Percentiles rank a stretch among this genome's conserved stretches.
Evolutionary conservation across 2,329 filamentous ascomycete genomes (phyloP).

Genomic region (Verticillium dahliae): DNA sequence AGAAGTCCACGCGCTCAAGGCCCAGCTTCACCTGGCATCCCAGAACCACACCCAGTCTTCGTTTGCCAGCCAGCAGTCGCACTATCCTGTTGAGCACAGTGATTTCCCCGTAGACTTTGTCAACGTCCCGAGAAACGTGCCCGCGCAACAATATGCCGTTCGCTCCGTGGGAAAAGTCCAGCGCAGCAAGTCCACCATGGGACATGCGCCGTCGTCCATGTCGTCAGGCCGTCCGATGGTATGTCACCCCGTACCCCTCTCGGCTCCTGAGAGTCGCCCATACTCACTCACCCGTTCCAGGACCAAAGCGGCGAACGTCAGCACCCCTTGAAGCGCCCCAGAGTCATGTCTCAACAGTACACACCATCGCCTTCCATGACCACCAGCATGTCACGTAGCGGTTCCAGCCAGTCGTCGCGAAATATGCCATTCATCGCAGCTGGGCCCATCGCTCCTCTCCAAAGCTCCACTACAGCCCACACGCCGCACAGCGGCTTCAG

Average conservation of each 20-base stretch:
- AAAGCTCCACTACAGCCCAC: conserved; percentile 12
- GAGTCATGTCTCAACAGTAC: conserved; percentile 26
- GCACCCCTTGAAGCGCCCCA: conserved; percentile 23
- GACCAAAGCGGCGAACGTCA: conserved; percentile 16
- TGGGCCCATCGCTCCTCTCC: conserved; percentile 25
- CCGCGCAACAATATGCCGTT: conserved; percentile 5
- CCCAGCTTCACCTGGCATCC: conserved; percentile 5
- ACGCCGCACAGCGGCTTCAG: conserved; percentile 22
- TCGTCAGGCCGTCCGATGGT: conserved; percentile 8
- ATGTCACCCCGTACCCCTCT: background rate
- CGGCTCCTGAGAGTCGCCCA: background rate
- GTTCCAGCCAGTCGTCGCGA: conserved; percentile 33
- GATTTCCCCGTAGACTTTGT: conserved; percentile 8
- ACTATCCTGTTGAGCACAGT: conserved; percentile 4
- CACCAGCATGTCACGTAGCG: conserved; percentile 22
- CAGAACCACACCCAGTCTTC: background rate
- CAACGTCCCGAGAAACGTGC: background rate
- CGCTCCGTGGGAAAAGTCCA: conserved; percentile 4
- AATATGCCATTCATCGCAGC: conserved; percentile 31
- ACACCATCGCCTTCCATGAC: conserved; percentile 8
- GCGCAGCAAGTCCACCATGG: conserved; percentile 12
- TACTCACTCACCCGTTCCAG: conserved; percentile 7
- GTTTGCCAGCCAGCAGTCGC: conserved; percentile 2
- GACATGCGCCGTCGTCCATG: conserved; percentile 1
- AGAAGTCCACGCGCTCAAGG: conserved; percentile 8